Evolutionary conservation across 2,329 filamentous ascomycete species (phyloP).

Genomic region (Acrocalymma vagum): DNA sequence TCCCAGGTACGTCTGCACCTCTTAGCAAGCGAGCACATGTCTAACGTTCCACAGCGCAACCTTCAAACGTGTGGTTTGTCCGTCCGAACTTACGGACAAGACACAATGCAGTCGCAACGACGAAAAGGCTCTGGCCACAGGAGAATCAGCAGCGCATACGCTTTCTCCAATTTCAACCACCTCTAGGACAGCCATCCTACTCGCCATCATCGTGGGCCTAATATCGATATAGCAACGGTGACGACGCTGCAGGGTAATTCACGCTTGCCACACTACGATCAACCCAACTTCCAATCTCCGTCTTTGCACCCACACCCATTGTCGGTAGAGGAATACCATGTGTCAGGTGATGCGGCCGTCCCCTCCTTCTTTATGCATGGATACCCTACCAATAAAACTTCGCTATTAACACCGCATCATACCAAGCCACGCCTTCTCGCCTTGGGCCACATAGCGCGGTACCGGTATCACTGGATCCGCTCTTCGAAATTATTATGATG

Average conservation of each 20-base stretch:
- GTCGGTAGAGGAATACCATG: constrained; percentile 9
- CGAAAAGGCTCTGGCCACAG: constrained; percentile 34
- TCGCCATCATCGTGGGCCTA: constrained; percentile 27
- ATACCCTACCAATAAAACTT: constrained; percentile 39
- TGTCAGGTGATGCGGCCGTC: constrained; percentile 33
- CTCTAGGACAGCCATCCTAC: constrained; percentile 19
- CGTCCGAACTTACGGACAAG: constrained; percentile 41
- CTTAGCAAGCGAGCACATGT: constrained; percentile 9
- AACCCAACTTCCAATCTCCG: constrained; percentile 28
- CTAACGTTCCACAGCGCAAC: constrained; percentile 42
- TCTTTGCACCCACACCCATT: constrained; percentile 23
- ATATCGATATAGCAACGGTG: constrained; percentile 34
- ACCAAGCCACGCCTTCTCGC: constrained; percentile 3
- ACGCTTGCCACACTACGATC: constrained; percentile 26
- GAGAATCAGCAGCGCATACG: constrained; percentile 24
- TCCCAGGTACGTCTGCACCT: constrained; percentile 35
- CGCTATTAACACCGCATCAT: constrained; percentile 19
- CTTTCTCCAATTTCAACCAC: constrained; percentile 19
- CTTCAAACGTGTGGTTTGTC: constrained; percentile 47
- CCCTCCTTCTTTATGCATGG: constrained; percentile 40
- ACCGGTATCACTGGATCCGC: constrained; percentile 5
- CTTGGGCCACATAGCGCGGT: constrained; percentile 15
- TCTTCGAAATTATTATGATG: constrained; percentile 8
- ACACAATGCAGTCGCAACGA: constrained; percentile 44
- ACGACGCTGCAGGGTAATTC: constrained; percentile 27